phyloP scores from a whole-genome alignment of 352 stramenopile genomes.

The Aphanomyces invadans region DNA sequence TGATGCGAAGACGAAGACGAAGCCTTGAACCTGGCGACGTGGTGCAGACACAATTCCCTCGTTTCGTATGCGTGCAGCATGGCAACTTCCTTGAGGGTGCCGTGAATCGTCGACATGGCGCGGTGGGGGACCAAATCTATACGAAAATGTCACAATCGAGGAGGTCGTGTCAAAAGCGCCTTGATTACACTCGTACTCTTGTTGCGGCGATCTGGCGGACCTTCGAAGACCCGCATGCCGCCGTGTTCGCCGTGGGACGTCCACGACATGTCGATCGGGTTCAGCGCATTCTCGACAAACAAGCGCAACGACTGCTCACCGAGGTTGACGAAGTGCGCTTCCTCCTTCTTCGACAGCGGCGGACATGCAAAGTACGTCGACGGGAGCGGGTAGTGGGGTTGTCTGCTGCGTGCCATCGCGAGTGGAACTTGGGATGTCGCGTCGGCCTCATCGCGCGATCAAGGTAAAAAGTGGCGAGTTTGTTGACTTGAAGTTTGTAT shows the following conservation, averaged over 20 bases:
- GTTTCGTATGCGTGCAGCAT: conserved; percentile 17
- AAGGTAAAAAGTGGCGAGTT: too few species aligned
- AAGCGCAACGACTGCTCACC: background rate
- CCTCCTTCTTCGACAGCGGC: background rate
- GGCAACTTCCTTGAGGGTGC: conserved; percentile 11
- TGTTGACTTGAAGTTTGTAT: too few species aligned
- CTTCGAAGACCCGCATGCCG: conserved; percentile 11
- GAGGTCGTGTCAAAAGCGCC: too few species aligned
- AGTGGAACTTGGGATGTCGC: too few species aligned
- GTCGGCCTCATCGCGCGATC: too few species aligned
- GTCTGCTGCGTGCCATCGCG: too few species aligned
- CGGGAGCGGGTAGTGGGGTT: conserved; percentile 23
- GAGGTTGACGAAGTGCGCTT: conserved; percentile 9
- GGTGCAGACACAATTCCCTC: conserved; percentile 4
- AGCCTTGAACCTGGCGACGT: conserved; percentile 5
- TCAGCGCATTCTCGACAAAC: conserved; percentile 13
- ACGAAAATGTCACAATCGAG: background rate
- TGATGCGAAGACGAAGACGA: background rate
- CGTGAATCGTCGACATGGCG: background rate
- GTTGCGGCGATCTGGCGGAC: background rate
- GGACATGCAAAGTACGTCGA: conserved; percentile 15
- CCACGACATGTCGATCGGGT: background rate
- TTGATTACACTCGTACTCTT: too few species aligned
- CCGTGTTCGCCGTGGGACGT: background rate
- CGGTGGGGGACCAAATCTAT: conserved; percentile 15